Evolutionary conservation across 2,329 filamentous ascomycete genomes (phyloP), one percentile per base, ranked within the genome.

Genomic region (Trichoderma pleuroti): DNA sequence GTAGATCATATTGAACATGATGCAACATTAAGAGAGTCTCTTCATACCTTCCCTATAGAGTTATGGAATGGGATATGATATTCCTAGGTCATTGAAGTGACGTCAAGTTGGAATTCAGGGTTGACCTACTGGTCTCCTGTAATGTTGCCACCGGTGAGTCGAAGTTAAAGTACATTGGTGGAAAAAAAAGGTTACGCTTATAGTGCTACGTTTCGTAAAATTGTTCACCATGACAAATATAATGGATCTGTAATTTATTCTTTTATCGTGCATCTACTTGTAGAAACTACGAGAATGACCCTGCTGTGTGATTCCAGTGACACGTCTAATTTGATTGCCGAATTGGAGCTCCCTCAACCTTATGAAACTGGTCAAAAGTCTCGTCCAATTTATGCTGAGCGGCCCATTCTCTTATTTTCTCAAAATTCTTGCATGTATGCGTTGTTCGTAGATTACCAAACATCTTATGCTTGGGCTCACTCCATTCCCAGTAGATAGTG

Each of bases 401-500:
- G 1, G 84, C 85, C 86, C 86, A 88, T 46, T 84, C 77, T 61
- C 81, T 78, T 70, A 87, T 81, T 63, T 78, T 81, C 69, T 87
- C 82, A 72, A 86, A 87, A 73, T 87, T 85, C 69, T 84, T 80
- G 78, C 86, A 88, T 18, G 83, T 84, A 74, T 87, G 86, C 70
- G 82, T 81, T 30, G 85, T 84, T 74, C 82, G 82, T 69, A 87
- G 84, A 77, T 87, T 82, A 5, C 85, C 85, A 84, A 85, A 86
- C 73, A 84, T 83, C 70, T 84, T 81, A 72, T 81, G 79, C 70
- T 81, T 76, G 73, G 84, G 81, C 0, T 81, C 81, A 71, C 81
- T 83, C 75, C 78, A 79, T 72, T 84, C 81, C 78, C 87, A 87
- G 14, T 84, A 86, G 73, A 87, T 86, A 30, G 87, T 81, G 62